Evolutionary conservation across 257 asterid genomes (phyloP), one percentile per base, ranked within the genome.

Genomic region (Galeopsis tetrahit): DNA sequence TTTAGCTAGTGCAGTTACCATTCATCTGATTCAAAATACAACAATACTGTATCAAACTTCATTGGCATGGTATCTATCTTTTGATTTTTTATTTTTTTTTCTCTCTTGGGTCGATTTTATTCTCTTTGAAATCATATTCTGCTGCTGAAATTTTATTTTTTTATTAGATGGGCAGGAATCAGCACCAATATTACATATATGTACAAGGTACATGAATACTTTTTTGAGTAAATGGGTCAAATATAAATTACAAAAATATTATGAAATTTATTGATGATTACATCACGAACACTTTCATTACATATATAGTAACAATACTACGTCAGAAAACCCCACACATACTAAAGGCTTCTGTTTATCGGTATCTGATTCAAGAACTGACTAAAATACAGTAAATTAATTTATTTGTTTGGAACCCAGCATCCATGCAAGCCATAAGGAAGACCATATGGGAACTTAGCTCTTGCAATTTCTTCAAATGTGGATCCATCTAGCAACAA

Each of bases 391-490:
- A 21, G 28, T 21, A 21, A 21, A 21, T 21, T 21, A 21, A 21
- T 21, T 21, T 21, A 80, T 14, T 43, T 73, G 69, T 83, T 88
- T 42, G 99, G 97, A 51, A 95, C 89, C 99, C 99, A 92, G 52
- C 97, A 90, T 62, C 99, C 99, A 70, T 95, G 99, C 63, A 95
- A 81, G 40, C 98, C 99, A 63, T 95, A 95, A 10, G 99, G 99
- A 55, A 95, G 96, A 11, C 96, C 99, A 74, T 95, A 90, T 1
- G 99, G 98, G 81, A 95, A 92, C 74, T 90, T 86, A 11, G 97
- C 99, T 80, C 96, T 84, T 1, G 96, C 97, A 77, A 92, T 90
- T 79, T 95, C 99, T 80, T 95, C 83, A 71, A 92, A 95, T 53
- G 96, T 90, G 10, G 87, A 75, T 60, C 97, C 99, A 76, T 95